These are phyloP conservation scores for Aspergillus ochraceoroseus DNA, from an alignment of 2,329 filamentous ascomycete genomes.

Conservation along the genomic window DNA sequence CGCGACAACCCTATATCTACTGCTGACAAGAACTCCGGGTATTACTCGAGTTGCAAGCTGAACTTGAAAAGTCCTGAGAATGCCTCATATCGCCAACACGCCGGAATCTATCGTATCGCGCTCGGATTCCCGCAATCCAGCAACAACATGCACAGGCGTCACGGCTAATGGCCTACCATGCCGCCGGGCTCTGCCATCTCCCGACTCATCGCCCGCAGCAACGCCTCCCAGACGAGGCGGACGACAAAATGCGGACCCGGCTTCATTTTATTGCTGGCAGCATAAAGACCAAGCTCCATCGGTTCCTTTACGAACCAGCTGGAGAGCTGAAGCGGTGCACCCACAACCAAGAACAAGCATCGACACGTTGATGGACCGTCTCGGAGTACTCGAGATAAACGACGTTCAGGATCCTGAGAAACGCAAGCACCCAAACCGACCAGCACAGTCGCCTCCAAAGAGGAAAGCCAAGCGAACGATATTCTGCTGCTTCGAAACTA, in stretches of 20 bases:
- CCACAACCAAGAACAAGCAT: constrained; percentile 69
- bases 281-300: constrained; percentile 76
- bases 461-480: constrained; percentile 25
- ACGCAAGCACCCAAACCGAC: constrained; percentile 6
- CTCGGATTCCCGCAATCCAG: constrained; percentile 77
- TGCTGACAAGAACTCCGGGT: too few relatives aligned
- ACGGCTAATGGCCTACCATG: constrained; percentile 79
- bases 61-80: constrained; percentile 30
- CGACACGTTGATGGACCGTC: constrained; percentile 75
- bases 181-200: constrained; percentile 61
- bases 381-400: constrained; percentile 68
- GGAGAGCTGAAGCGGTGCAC: constrained; percentile 29
- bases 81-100: constrained; percentile 66
- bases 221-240: constrained; percentile 26
- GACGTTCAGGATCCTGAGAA: constrained; percentile 18
- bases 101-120: constrained; percentile 75
- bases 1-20: too few relatives aligned
- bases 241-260: constrained; percentile 26
- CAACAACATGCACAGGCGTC: constrained; percentile 81
- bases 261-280: constrained; percentile 77
- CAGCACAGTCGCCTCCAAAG: constrained; percentile 13
- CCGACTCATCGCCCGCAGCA: constrained; percentile 24
- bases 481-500: constrained; percentile 36
- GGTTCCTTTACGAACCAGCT: constrained; percentile 30
- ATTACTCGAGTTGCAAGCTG: too few relatives aligned